phyloP scores from a whole-genome alignment of 2,329 filamentous ascomycete genomes.

The Cladosporium sphaerospermum region DNA sequence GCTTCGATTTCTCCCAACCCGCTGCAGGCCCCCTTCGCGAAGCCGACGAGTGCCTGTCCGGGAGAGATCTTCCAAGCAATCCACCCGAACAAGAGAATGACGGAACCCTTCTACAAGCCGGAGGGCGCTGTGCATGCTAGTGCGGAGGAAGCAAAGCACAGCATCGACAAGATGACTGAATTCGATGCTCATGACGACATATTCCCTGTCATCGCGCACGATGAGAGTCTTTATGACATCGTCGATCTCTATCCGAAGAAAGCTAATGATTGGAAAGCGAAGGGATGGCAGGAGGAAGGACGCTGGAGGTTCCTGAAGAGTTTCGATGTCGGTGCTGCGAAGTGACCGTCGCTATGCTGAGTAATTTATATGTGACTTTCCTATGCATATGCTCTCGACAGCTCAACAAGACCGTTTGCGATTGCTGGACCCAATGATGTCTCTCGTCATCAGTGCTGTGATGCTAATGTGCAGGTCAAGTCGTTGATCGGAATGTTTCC shows the following conservation, averaged over 20 bases:
- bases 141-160: constrained; percentile 31
- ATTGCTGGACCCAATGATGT: too few relatives aligned
- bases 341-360: too few relatives aligned
- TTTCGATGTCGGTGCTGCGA: constrained; percentile 25
- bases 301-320: constrained; percentile 49
- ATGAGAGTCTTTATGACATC: constrained; percentile 37
- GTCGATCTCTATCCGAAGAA: constrained; percentile 46
- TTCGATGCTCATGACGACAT: constrained; percentile 41
- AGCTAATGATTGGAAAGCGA: constrained; percentile 42
- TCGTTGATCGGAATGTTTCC: too few relatives aligned
- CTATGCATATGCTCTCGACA: too few relatives aligned
- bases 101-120: constrained; percentile 26
- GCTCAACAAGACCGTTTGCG: too few relatives aligned
- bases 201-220: constrained; percentile 45
- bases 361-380: too few relatives aligned
- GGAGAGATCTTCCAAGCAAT: constrained; percentile 35
- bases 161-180: constrained; percentile 42
- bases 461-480: too few relatives aligned
- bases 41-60: constrained; percentile 29
- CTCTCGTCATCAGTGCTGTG: too few relatives aligned
- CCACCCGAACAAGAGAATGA: constrained; percentile 25
- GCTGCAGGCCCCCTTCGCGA: constrained; percentile 20
- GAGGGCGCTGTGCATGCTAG: constrained; percentile 21
- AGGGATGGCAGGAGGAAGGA: constrained; percentile 40
- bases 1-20: constrained; percentile 35